These are phyloP conservation scores for Nothopassalora personata DNA, from an alignment of 2,329 filamentous ascomycete species.

Conservation along the genomic window DNA sequence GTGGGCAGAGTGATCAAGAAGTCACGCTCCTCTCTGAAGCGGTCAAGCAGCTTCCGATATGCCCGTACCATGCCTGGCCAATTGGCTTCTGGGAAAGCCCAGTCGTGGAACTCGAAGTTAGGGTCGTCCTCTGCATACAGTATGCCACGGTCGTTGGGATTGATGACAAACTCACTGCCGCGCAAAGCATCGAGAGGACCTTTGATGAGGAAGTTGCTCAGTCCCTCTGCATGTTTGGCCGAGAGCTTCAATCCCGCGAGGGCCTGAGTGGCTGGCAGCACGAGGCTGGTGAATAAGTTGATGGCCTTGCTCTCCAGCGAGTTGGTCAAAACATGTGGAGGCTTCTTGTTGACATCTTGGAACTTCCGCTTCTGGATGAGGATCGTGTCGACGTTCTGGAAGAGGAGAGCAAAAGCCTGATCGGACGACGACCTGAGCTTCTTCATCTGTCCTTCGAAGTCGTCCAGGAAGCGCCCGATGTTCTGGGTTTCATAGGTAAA, in stretches of 20 bases:
- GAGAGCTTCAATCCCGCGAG: not conserved
- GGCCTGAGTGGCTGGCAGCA: not conserved
- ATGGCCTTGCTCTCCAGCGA: not conserved
- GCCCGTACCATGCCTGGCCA: not conserved
- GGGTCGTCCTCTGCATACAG: not conserved
- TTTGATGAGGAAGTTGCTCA: not conserved
- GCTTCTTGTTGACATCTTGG: not conserved
- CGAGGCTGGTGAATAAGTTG: not conserved
- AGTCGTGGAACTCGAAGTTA: not conserved
- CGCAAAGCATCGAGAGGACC: not conserved
- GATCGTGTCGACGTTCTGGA: not conserved
- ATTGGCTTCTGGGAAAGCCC: not conserved
- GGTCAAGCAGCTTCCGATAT: not conserved
- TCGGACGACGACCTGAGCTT: not conserved
- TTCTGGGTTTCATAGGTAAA: not conserved
- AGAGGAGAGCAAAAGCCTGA: not conserved
- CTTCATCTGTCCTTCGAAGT: not conserved
- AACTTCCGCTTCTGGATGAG: not conserved
- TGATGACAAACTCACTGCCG: not conserved
- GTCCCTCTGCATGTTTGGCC: not conserved
- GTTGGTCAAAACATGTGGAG: not conserved
- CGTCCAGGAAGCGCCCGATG: not conserved
- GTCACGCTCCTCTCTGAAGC: not conserved
- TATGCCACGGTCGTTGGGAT: not conserved
- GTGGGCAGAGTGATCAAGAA: not conserved